phyloP scores from a whole-genome alignment of 192 early-diverging fungal genomes.

The Nowakowskiella sp. region DNA sequence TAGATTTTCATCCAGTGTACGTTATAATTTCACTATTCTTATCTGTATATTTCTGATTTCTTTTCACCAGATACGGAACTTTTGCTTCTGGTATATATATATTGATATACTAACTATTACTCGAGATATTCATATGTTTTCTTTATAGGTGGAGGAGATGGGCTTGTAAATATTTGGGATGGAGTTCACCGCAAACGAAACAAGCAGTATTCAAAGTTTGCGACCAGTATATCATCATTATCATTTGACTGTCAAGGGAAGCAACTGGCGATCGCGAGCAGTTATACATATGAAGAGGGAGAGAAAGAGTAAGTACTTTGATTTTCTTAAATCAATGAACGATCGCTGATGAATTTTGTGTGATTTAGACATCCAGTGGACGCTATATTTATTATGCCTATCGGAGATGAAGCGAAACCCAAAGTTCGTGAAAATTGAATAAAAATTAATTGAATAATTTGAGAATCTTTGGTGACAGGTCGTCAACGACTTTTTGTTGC shows the following conservation, averaged over 20 bases:
- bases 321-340: background rate
- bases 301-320: constrained; percentile 59
- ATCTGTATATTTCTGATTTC: background rate
- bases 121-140: no score
- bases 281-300: constrained; percentile 93
- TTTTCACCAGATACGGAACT: constrained; percentile 61
- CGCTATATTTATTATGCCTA: background rate
- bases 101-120: no score
- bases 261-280: constrained; percentile 75
- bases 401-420: constrained; percentile 8
- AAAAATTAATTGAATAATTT: background rate
- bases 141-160: constrained; percentile 79
- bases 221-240: constrained; percentile 71
- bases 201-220: constrained; percentile 72
- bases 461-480: no score
- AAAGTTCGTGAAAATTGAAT: background rate
- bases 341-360: background rate
- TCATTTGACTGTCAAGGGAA: constrained; percentile 74
- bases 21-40: constrained; percentile 1
- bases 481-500: no score
- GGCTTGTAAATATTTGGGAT: constrained; percentile 88
- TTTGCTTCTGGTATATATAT: constrained; percentile 97
- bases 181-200: constrained; percentile 82
- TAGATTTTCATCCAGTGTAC: constrained; percentile 86
- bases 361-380: constrained; percentile 4